phyloP scores from a whole-genome alignment of 2,329 filamentous ascomycete species.

The Polychaeton citri region DNA sequence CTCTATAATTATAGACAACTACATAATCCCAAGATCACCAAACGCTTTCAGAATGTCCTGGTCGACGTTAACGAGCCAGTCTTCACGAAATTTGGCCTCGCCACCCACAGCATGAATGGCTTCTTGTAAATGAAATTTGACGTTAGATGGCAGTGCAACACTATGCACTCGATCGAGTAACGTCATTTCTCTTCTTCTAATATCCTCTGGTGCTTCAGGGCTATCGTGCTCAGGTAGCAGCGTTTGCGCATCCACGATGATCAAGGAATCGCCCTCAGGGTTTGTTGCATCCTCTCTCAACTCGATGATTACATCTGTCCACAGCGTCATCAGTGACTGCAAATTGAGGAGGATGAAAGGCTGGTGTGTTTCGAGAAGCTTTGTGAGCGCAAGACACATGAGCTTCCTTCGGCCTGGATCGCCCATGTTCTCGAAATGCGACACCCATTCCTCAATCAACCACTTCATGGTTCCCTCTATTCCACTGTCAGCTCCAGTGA shows the following conservation, averaged over 20 bases:
- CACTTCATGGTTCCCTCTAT: slow-evolving; percentile 29
- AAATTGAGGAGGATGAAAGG: slow-evolving; percentile 33
- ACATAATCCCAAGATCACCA: slow-evolving; percentile 24
- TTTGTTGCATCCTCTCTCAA: slow-evolving; percentile 39
- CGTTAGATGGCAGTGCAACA: slow-evolving; percentile 50
- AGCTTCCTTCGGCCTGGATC: slow-evolving; percentile 56
- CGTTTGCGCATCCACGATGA: slow-evolving; percentile 19
- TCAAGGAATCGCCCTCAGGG: slow-evolving; percentile 24
- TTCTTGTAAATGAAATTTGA: slow-evolving; percentile 47
- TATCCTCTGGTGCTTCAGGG: slow-evolving; percentile 32
- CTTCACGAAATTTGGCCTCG: slow-evolving; percentile 49
- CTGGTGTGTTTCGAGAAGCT: slow-evolving; percentile 51
- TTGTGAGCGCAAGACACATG: slow-evolving; percentile 58
- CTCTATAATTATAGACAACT: too few species aligned
- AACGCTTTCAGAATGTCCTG: slow-evolving; percentile 57
- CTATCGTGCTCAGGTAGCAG: slow-evolving; percentile 7
- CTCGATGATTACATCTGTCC: slow-evolving; percentile 57
- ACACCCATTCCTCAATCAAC: slow-evolving; percentile 50
- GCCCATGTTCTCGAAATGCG: slow-evolving; percentile 53
- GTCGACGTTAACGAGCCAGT: slow-evolving; percentile 65
- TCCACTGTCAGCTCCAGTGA: slow-evolving; percentile 2
- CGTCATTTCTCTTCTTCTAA: slow-evolving; percentile 35
- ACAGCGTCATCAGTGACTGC: slow-evolving; percentile 63
- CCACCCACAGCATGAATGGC: slow-evolving; percentile 50
- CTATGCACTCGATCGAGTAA: slow-evolving; percentile 54